Conservation (phyloP, 2,329 filamentous ascomycete genomes). For the Aspergillus sp. region DNA sequence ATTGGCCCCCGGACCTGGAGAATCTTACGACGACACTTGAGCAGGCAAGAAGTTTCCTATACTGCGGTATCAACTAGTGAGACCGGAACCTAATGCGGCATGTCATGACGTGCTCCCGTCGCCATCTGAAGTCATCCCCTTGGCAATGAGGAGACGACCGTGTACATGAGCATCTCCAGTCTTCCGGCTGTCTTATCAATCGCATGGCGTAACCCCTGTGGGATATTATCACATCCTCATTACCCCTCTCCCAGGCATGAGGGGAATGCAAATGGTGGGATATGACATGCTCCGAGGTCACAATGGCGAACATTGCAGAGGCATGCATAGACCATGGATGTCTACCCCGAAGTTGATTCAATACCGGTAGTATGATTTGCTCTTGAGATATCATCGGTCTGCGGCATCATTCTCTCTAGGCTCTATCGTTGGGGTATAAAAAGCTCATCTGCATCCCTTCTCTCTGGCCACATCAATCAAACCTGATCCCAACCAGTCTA, state of each 20-base stretch:
- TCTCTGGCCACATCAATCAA: neutral
- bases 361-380: neutral
- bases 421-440: neutral
- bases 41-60: too few species aligned
- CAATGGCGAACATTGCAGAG: neutral
- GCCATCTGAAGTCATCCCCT: neutral
- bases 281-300: neutral
- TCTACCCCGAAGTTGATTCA: neutral
- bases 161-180: too few species aligned
- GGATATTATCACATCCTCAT: neutral
- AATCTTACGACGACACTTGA: neutral
- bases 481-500: neutral
- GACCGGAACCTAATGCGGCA: neutral
- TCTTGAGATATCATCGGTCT: neutral
- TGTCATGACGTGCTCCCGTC: neutral
- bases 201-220: too few species aligned
- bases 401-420: neutral
- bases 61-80: too few species aligned
- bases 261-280: neutral
- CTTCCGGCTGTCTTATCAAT: too few species aligned
- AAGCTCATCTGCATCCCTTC: too few species aligned
- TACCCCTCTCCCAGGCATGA: neutral
- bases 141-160: neutral
- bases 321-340: too few species aligned
- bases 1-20: neutral